Evolutionary conservation across 2,329 filamentous ascomycete species (phyloP).

Genomic region (Lecanosticta acicola): DNA sequence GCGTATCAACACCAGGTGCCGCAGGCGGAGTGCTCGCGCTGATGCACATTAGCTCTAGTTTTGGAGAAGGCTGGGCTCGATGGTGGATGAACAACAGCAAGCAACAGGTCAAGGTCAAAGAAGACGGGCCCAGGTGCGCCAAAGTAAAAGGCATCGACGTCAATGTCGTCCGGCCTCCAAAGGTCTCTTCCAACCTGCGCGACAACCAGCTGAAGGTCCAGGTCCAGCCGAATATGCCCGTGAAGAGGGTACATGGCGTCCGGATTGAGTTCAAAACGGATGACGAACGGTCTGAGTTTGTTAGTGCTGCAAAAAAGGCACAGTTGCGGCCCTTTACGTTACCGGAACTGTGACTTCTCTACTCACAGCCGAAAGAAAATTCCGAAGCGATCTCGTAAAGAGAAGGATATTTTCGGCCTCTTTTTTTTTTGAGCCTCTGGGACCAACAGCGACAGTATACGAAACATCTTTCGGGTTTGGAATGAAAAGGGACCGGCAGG

Average conservation of each 20-base stretch:
- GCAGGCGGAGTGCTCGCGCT: conserved; percentile 40
- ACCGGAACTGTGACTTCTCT: conserved; percentile 28
- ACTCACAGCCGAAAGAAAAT: too few relatives aligned
- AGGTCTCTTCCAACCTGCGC: neutral
- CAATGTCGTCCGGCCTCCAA: conserved; percentile 28
- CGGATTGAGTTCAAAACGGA: conserved; percentile 42
- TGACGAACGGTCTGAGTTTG: conserved; percentile 38
- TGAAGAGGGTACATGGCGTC: conserved; percentile 38
- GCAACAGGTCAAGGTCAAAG: conserved; percentile 37
- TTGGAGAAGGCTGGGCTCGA: conserved; percentile 38
- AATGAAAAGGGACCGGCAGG: too few relatives aligned
- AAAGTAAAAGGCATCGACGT: conserved; percentile 42
- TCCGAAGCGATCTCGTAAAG: too few relatives aligned
- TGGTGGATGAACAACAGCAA: conserved; percentile 41
- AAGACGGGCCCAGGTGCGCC: conserved; percentile 35
- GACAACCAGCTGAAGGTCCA: conserved; percentile 4
- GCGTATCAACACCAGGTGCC: conserved; percentile 28
- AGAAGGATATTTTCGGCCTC: too few relatives aligned
- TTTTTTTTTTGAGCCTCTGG: too few relatives aligned
- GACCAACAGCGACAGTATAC: too few relatives aligned
- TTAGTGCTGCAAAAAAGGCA: conserved; percentile 35
- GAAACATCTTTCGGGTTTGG: too few relatives aligned
- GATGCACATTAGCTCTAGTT: conserved; percentile 41
- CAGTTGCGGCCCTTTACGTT: conserved; percentile 36
- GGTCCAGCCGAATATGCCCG: conserved; percentile 14